These are phyloP conservation scores for Mucuna pruriens DNA, from an alignment of 306 rosid species.

Conservation along the genomic window DNA sequence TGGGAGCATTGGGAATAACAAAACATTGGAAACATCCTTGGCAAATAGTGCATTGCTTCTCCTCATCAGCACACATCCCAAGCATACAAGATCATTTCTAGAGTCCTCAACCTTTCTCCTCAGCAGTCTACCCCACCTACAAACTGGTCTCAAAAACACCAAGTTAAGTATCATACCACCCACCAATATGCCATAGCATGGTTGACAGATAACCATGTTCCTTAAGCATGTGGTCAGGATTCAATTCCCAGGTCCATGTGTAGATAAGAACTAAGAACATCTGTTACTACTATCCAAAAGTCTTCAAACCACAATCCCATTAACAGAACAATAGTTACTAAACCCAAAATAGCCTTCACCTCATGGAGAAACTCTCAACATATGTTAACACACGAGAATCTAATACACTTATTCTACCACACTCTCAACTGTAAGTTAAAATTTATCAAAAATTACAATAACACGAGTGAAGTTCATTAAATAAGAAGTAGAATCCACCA, in stretches of 20 bases:
- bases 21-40: background rate
- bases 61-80: background rate
- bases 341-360: background rate
- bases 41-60: background rate
- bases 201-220: background rate
- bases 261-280: background rate
- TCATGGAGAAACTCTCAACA: background rate
- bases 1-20: constrained; percentile 24
- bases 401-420: too few species aligned
- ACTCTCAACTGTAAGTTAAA: too few species aligned
- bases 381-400: too few species aligned
- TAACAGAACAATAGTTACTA: background rate
- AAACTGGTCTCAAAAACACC: background rate
- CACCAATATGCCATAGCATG: background rate
- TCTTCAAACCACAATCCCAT: background rate
- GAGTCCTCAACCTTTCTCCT: background rate
- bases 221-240: background rate
- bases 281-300: background rate
- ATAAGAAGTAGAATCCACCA: too few species aligned
- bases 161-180: background rate
- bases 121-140: background rate
- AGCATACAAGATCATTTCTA: background rate
- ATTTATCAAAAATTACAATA: too few species aligned
- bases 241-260: background rate
- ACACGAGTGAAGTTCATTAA: too few species aligned